Conservation (phyloP, 2,329 filamentous ascomycete genomes). For the Fusarium pilosicola region DNA sequence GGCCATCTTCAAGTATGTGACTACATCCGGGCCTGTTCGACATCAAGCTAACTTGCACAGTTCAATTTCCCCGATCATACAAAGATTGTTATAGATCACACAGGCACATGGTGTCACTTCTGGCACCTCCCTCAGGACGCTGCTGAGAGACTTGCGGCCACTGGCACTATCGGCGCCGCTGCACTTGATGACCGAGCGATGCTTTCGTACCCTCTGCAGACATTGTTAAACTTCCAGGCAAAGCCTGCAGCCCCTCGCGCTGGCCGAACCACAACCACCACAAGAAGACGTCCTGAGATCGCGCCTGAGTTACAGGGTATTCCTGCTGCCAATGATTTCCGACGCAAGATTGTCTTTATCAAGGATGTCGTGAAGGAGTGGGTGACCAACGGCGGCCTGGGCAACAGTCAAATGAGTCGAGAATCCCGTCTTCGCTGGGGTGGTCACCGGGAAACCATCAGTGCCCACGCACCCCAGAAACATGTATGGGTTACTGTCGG, state of each 20-base stretch:
- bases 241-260: conserved; percentile 55
- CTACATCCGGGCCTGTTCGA: neutral
- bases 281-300: conserved; percentile 69
- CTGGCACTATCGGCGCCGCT: conserved; percentile 75
- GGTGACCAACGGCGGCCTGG: conserved; percentile 75
- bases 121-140: conserved; percentile 80
- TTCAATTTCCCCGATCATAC: conserved; percentile 92
- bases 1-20: conserved; percentile 75
- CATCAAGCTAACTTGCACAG: conserved; percentile 53
- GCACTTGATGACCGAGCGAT: conserved; percentile 76
- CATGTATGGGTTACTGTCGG: conserved; percentile 76
- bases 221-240: conserved; percentile 74
- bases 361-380: conserved; percentile 75
- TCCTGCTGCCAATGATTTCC: conserved; percentile 77
- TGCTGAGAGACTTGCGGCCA: conserved; percentile 70
- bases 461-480: conserved; percentile 64
- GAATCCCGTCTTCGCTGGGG: conserved; percentile 67
- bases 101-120: conserved; percentile 81
- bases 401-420: conserved; percentile 69
- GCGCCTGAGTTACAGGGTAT: conserved; percentile 69
- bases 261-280: conserved; percentile 57
- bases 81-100: conserved; percentile 80
- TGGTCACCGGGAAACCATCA: conserved; percentile 65
- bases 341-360: conserved; percentile 79
- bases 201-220: conserved; percentile 77